Evolutionary conservation across 1,284 basidiomycete genomes (phyloP).

Genomic region (Ceratobasidium papillatum): DNA sequence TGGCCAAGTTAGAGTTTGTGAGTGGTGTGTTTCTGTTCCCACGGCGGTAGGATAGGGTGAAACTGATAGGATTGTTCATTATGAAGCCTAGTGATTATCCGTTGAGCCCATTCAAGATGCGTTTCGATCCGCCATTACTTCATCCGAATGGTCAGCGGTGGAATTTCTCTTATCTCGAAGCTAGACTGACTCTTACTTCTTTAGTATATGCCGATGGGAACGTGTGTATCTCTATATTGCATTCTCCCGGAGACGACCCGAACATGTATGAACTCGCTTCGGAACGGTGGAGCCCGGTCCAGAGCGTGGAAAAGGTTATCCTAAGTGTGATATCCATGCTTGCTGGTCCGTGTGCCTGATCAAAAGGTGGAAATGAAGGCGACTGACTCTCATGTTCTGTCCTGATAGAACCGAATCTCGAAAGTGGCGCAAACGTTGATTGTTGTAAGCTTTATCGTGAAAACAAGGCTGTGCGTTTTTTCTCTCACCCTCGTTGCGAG

Average conservation of each 20-base stretch:
- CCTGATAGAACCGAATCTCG: slow-evolving; percentile 90
- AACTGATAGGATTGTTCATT: neutral
- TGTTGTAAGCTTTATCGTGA: slow-evolving; percentile 96
- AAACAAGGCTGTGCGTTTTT: slow-evolving; percentile 64
- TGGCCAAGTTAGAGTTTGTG: slow-evolving; percentile 91
- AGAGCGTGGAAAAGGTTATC: slow-evolving; percentile 96
- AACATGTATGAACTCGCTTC: slow-evolving; percentile 92
- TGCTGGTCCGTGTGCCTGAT: slow-evolving; percentile 67
- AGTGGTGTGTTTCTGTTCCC: slow-evolving; percentile 52
- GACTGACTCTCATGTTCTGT: neutral
- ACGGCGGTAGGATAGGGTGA: neutral
- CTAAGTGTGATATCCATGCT: slow-evolving; percentile 98
- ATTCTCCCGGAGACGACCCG: slow-evolving; percentile 95
- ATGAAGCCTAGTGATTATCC: slow-evolving; percentile 89
- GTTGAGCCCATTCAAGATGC: slow-evolving; percentile 97
- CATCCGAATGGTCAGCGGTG: slow-evolving; percentile 90
- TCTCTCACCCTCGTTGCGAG: neutral
- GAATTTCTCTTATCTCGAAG: slow-evolving; percentile 27
- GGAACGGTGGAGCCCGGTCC: slow-evolving; percentile 98
- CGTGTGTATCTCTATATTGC: slow-evolving; percentile 95
- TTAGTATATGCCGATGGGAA: slow-evolving; percentile 64
- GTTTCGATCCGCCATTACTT: slow-evolving; percentile 94
- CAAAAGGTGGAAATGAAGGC: neutral
- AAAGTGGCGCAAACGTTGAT: slow-evolving; percentile 98
- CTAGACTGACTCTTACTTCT: neutral